These are phyloP conservation scores for Trametes sp. DNA, from an alignment of 1,284 basidiomycete genomes.

Conservation along the genomic window DNA sequence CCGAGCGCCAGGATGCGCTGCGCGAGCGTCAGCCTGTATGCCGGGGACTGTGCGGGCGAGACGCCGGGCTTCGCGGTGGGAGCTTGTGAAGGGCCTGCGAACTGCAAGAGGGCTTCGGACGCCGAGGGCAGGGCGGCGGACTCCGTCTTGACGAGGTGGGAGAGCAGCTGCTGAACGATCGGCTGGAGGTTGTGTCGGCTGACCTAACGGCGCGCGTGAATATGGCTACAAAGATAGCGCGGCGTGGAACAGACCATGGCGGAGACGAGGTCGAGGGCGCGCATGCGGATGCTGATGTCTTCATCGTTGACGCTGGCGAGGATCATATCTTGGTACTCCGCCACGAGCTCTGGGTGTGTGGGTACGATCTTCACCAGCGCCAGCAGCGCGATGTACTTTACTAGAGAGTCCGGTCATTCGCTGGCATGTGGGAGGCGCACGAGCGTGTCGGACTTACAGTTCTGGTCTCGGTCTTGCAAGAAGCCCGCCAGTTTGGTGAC, in stretches of 20 bases:
- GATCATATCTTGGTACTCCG: conserved; percentile 93
- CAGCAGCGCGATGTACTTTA: conserved; percentile 95
- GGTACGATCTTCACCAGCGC: conserved; percentile 97
- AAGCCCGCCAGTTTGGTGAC: conserved; percentile 95
- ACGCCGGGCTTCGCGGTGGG: conserved; percentile 42
- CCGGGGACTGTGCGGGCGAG: conserved; percentile 70
- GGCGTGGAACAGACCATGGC: conserved; percentile 75
- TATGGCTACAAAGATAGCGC: conserved; percentile 7
- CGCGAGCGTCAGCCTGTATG: conserved; percentile 85
- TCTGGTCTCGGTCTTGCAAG: conserved; percentile 94
- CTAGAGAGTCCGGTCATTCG: conserved; percentile 50
- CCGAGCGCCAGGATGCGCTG: conserved; percentile 87
- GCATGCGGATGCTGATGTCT: conserved; percentile 95
- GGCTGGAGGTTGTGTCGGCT: conserved; percentile 86
- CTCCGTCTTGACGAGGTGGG: conserved; percentile 81
- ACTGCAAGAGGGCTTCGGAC: conserved; percentile 65
- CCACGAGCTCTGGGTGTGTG: conserved; percentile 89
- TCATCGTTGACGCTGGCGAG: conserved; percentile 90
- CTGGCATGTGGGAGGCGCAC: conserved; percentile 3
- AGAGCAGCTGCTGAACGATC: conserved; percentile 87
- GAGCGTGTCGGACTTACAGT: conserved; percentile 60
- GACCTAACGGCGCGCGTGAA: conserved; percentile 56
- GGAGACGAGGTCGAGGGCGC: conserved; percentile 92
- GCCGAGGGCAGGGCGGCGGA: conserved; percentile 61
- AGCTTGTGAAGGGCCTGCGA: conserved; percentile 51